phyloP scores from a whole-genome alignment of 2,329 filamentous ascomycete species.

The Aspergillus novoparasiticus region DNA sequence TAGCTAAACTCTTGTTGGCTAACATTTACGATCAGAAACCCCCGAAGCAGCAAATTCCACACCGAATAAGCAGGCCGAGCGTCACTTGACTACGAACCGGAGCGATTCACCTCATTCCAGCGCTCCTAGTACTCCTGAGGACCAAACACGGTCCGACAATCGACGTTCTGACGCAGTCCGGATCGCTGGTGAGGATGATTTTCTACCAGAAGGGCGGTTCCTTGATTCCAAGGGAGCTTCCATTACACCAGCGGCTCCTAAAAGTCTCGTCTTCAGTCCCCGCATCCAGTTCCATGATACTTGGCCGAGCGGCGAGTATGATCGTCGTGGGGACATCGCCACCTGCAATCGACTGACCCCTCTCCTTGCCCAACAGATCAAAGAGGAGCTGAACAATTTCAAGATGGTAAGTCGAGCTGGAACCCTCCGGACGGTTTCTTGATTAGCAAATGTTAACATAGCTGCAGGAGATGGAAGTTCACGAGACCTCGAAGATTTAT shows the following conservation, averaged over 20 bases:
- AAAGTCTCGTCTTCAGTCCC: conserved; percentile 77
- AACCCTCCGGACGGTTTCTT: neutral
- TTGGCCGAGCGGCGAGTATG: conserved; percentile 94
- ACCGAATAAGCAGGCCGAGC: conserved; percentile 65
- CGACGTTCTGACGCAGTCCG: conserved; percentile 70
- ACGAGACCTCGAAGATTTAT: conserved; percentile 98
- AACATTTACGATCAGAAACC: conserved; percentile 38
- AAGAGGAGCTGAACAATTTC: conserved; percentile 98
- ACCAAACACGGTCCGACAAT: conserved; percentile 62
- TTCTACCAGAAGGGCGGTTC: conserved; percentile 74
- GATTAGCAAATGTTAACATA: conserved; percentile 39
- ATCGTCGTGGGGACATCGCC: conserved; percentile 91
- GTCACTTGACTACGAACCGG: conserved; percentile 62
- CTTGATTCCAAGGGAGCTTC: conserved; percentile 76
- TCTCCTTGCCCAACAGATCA: conserved; percentile 97
- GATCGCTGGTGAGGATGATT: conserved; percentile 86
- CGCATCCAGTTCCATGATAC: conserved; percentile 94
- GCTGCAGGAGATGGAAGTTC: conserved; percentile 95
- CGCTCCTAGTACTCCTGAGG: conserved; percentile 85
- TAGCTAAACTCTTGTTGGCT: conserved; percentile 4
- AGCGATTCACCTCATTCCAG: conserved; percentile 82
- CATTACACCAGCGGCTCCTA: conserved; percentile 58
- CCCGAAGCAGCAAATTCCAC: conserved; percentile 68
- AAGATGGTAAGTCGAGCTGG: conserved; percentile 77
- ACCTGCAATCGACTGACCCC: conserved; percentile 97